A percentile compares a stretch with the other conserved stretches of the same genome.
These are phyloP conservation scores for Dryadomyces quercivorus DNA, from an alignment of 2,329 filamentous ascomycete genomes.

Conservation along the genomic window DNA sequence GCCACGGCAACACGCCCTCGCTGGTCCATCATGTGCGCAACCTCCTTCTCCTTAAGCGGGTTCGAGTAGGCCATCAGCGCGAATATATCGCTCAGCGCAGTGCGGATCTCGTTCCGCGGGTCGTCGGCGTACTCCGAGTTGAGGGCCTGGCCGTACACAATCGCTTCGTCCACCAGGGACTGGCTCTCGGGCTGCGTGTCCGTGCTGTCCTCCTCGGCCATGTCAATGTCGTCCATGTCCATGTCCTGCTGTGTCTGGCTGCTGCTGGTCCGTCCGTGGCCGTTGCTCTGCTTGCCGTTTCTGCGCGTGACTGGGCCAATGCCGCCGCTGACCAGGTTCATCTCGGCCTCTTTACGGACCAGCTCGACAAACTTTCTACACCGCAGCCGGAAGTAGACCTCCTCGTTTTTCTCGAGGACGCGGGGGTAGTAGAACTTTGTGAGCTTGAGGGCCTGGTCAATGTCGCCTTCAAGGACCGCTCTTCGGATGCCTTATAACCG, in stretches of 20 bases:
- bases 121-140: constrained; percentile 67
- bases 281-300: constrained; percentile 1
- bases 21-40: constrained; percentile 67
- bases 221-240: constrained; percentile 46
- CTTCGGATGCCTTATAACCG: constrained; percentile 58
- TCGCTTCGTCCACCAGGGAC: constrained; percentile 52
- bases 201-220: constrained; percentile 34
- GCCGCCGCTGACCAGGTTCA: constrained; percentile 35
- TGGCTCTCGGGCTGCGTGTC: constrained; percentile 19
- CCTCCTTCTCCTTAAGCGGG: constrained; percentile 58
- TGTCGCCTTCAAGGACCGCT: constrained; percentile 81
- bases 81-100: constrained; percentile 73
- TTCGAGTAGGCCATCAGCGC: constrained; percentile 79
- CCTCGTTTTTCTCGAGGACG: constrained; percentile 67
- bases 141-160: constrained; percentile 70
- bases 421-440: constrained; percentile 68
- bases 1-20: constrained; percentile 67
- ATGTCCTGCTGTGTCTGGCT: constrained; percentile 31
- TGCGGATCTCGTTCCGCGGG: constrained; percentile 54
- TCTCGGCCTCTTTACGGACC: constrained; percentile 62
- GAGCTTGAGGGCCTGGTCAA: constrained; percentile 77
- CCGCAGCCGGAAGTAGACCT: constrained; percentile 76
- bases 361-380: constrained; percentile 95
- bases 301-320: background rate
- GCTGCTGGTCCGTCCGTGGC: background rate